Percentiles rank a stretch among this genome's conserved stretches.
Conservation (phyloP, 257 asterid genomes). For the Ilex aquifolium region DNA sequence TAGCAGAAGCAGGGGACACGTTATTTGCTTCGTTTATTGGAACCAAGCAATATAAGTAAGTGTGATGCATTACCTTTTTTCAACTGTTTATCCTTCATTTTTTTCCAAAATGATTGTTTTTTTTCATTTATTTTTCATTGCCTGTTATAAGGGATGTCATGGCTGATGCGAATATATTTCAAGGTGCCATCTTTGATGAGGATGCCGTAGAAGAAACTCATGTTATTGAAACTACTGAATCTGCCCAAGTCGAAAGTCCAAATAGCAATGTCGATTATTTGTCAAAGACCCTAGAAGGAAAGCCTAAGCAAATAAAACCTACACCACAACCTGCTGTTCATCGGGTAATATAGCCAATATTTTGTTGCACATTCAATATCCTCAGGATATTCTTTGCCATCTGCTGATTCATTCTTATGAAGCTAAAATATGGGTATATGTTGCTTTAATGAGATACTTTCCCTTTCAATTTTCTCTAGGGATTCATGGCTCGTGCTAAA, state of each 20-base stretch:
- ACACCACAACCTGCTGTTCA: constrained; percentile 89
- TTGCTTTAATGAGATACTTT: constrained; percentile 10
- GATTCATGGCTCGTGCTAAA: constrained; percentile 99
- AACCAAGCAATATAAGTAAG: constrained; percentile 95
- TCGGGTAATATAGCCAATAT: constrained; percentile 47
- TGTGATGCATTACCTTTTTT: constrained; percentile 12
- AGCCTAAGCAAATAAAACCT: constrained; percentile 44
- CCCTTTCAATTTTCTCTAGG: constrained; percentile 39
- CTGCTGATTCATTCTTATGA: background rate
- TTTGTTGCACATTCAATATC: constrained; percentile 7
- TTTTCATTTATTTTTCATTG: constrained; percentile 43
- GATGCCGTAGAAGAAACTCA: constrained; percentile 39
- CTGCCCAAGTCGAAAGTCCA: constrained; percentile 24
- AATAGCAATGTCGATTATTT: constrained; percentile 40
- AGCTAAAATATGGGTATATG: background rate
- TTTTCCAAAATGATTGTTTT: constrained; percentile 24
- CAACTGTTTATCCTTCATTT: constrained; percentile 13
- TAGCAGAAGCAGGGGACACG: constrained; percentile 98
- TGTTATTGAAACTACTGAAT: constrained; percentile 37
- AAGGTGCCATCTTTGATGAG: constrained; percentile 99
- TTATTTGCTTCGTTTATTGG: constrained; percentile 96
- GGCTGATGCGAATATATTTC: constrained; percentile 99
- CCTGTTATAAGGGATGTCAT: constrained; percentile 90
- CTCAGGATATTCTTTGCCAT: constrained; percentile 1
- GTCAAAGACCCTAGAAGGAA: constrained; percentile 35